These are phyloP conservation scores for Talinum fruticosum DNA, from an alignment of 148 eudicot genomes.

Conservation along the genomic window DNA sequence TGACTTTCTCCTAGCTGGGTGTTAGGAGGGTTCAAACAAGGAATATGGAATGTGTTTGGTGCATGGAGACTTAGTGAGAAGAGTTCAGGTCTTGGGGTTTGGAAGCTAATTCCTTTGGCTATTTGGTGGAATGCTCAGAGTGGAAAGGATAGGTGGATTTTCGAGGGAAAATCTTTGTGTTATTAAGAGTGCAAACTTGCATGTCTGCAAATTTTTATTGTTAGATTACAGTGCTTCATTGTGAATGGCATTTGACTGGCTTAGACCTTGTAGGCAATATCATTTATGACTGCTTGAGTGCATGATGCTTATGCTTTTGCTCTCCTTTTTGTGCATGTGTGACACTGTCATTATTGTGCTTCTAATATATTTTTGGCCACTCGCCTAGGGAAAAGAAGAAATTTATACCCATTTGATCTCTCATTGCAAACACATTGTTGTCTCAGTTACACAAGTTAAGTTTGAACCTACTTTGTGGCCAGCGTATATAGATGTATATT, in stretches of 20 bases:
- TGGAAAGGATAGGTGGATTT: background rate
- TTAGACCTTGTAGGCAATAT: background rate
- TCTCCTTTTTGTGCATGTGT: background rate
- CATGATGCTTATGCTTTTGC: background rate
- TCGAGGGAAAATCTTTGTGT: background rate
- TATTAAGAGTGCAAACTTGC: background rate
- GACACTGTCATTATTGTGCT: too few species aligned
- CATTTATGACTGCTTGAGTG: background rate
- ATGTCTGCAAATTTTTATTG: background rate
- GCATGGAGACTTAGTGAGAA: background rate
- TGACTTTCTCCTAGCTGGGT: background rate
- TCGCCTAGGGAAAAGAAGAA: background rate
- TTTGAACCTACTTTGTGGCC: too few species aligned
- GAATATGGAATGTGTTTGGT: too few species aligned
- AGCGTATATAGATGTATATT: too few species aligned
- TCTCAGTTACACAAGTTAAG: too few species aligned
- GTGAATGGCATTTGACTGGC: background rate
- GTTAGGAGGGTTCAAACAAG: too few species aligned
- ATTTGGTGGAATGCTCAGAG: background rate
- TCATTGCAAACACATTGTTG: background rate
- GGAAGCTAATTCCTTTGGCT: background rate
- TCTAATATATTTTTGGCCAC: background rate
- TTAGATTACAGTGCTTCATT: background rate
- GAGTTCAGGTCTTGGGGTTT: background rate
- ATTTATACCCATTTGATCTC: background rate